Conservation (phyloP, 2,329 filamentous ascomycete genomes). For the Pseudogymnoascus sp. region DNA sequence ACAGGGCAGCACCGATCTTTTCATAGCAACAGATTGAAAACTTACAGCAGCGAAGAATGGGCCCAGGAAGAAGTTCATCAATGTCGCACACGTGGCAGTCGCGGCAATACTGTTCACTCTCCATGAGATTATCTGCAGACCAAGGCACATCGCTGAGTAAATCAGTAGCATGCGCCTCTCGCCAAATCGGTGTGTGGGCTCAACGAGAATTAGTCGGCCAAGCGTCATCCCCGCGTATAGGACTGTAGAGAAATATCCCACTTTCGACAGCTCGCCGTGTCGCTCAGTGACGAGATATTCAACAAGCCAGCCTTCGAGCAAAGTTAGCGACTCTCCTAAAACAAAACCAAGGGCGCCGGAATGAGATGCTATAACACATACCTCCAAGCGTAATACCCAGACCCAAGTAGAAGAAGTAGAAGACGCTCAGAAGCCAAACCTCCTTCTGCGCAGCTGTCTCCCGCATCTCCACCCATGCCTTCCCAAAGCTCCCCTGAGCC, state of each 20-base stretch:
- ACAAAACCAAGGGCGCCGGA: not conserved
- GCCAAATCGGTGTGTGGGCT: constrained; percentile 51
- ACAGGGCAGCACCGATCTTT: not conserved
- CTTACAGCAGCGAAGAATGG: constrained; percentile 49
- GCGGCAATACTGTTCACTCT: constrained; percentile 40
- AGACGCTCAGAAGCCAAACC: constrained; percentile 52
- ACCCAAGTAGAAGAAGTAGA: constrained; percentile 58
- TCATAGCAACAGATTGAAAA: not conserved
- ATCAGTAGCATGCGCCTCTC: constrained; percentile 49
- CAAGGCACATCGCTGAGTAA: constrained; percentile 45
- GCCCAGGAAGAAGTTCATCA: constrained; percentile 48
- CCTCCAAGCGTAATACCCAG: constrained; percentile 43
- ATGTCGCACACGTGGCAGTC: not conserved
- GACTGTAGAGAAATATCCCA: constrained; percentile 55
- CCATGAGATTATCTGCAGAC: constrained; percentile 53
- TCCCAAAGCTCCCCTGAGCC: constrained; percentile 25
- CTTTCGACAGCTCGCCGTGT: constrained; percentile 44
- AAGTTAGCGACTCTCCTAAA: not conserved
- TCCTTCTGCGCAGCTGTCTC: constrained; percentile 36
- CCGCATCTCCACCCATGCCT: constrained; percentile 37
- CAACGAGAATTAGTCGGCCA: constrained; percentile 47
- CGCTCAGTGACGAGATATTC: constrained; percentile 56
- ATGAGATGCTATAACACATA: constrained; percentile 12
- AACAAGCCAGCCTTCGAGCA: constrained; percentile 49
- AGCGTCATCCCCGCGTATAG: constrained; percentile 51